phyloP scores from a whole-genome alignment of 495 filamentous ascomycete species.

The Baudoinia panamericana region DNA sequence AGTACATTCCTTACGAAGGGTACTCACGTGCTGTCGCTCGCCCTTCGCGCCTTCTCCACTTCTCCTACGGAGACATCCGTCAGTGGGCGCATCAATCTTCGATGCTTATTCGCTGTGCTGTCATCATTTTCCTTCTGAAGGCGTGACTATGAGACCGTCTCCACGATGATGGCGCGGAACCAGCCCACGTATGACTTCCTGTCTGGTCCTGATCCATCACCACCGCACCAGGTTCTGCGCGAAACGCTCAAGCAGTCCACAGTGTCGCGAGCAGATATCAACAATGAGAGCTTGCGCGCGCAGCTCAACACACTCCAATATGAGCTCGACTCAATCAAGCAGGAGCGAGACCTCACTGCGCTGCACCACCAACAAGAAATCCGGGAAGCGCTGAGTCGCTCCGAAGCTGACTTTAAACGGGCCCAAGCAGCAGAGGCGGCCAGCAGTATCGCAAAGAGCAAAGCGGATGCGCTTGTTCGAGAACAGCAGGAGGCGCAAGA shows the following conservation, averaged over 20 bases:
- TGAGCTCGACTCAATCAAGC: constrained; percentile 61
- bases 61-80: no score
- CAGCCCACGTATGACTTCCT: constrained; percentile 52
- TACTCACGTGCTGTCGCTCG: no score
- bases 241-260: constrained; percentile 31
- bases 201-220: constrained; percentile 35
- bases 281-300: constrained; percentile 54
- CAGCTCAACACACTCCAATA: constrained; percentile 56
- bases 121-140: no score
- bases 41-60: no score
- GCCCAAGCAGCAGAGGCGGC: constrained; percentile 62
- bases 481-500: constrained; percentile 63
- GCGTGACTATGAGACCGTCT: neutral
- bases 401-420: constrained; percentile 71
- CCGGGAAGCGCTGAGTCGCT: constrained; percentile 56
- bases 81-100: no score
- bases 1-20: no score
- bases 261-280: constrained; percentile 25
- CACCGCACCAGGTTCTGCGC: constrained; percentile 25
- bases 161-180: constrained; percentile 9
- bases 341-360: constrained; percentile 67
- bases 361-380: constrained; percentile 73
- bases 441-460: constrained; percentile 52
- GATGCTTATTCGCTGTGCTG: no score
- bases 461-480: constrained; percentile 54